A percentile compares a stretch with the other conserved stretches of the same genome.
phyloP scores from a whole-genome alignment of 1,139 yeast species.

The Sugiyamaella grinbergsii region DNA sequence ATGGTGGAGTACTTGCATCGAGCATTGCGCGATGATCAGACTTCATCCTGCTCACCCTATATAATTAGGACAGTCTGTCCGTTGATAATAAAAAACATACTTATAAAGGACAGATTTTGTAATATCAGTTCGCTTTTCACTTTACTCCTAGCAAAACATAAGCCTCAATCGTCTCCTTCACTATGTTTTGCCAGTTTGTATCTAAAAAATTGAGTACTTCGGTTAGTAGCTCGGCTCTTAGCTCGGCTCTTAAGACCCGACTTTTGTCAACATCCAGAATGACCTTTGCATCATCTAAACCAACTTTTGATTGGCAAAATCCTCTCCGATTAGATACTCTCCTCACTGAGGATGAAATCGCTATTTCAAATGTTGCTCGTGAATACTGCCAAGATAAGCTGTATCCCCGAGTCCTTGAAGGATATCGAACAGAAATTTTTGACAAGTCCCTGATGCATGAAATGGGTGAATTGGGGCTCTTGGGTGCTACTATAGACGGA shows the following conservation, averaged over 20 bases:
- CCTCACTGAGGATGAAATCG: constrained; percentile 47
- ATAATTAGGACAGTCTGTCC: too few relatives aligned
- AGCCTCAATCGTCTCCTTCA: not conserved
- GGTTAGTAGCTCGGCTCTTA: not conserved
- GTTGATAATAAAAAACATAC: too few relatives aligned
- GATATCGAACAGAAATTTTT: constrained; percentile 46
- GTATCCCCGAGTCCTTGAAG: constrained; percentile 47
- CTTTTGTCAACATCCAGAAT: constrained; percentile 7
- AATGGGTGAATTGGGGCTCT: constrained; percentile 48
- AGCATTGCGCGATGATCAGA: too few relatives aligned
- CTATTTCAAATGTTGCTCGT: constrained; percentile 45
- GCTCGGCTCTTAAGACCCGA: constrained; percentile 3
- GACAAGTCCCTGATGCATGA: constrained; percentile 44
- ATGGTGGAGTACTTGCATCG: not conserved
- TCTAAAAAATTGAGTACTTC: not conserved
- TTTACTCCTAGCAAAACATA: not conserved
- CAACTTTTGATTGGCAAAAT: constrained; percentile 44
- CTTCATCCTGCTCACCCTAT: too few relatives aligned
- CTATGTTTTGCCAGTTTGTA: constrained; percentile 8
- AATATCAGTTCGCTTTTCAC: too few relatives aligned
- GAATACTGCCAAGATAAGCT: constrained; percentile 46
- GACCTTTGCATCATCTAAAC: constrained; percentile 18
- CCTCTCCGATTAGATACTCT: constrained; percentile 44
- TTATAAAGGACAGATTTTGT: too few relatives aligned
- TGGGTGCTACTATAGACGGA: constrained; percentile 48